A percentile compares a stretch with the other conserved stretches of the same genome.
Conservation (phyloP, 495 filamentous ascomycete species). For the Trichoderma asperelloides region DNA sequence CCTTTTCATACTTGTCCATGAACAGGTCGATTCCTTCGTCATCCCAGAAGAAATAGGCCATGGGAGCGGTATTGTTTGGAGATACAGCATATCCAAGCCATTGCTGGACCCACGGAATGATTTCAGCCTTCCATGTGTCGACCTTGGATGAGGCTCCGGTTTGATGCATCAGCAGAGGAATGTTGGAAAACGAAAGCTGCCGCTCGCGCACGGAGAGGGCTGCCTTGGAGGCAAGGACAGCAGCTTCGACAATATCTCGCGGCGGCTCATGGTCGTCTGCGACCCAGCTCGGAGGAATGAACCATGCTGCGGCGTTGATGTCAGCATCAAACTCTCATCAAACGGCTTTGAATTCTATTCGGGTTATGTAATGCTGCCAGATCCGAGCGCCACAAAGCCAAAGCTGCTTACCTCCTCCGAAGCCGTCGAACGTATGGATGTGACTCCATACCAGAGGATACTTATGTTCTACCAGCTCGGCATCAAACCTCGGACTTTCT, state of each 20-base stretch:
- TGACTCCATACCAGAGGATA: neutral
- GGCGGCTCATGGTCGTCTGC: neutral
- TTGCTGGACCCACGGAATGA: neutral
- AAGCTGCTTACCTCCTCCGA: conserved; percentile 1
- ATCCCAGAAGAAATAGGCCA: conserved; percentile 1
- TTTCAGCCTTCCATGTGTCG: neutral
- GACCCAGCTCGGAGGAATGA: neutral
- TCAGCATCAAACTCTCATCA: neutral
- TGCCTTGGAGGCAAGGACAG: neutral
- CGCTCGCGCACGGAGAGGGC: neutral
- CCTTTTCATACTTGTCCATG: neutral
- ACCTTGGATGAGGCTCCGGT: neutral
- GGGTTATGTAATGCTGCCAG: neutral
- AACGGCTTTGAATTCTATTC: neutral
- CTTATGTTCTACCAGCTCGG: neutral
- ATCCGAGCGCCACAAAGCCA: neutral
- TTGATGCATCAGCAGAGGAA: conserved; percentile 1
- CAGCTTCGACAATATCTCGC: neutral
- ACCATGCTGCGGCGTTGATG: neutral
- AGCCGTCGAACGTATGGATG: neutral
- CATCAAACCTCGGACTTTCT: neutral
- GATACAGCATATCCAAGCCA: neutral
- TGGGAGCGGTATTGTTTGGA: neutral
- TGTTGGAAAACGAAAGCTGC: neutral
- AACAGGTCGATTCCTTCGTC: neutral